These are phyloP conservation scores for Gossypium sturtianum DNA, from an alignment of 345 rosid species.

Conservation along the genomic window DNA sequence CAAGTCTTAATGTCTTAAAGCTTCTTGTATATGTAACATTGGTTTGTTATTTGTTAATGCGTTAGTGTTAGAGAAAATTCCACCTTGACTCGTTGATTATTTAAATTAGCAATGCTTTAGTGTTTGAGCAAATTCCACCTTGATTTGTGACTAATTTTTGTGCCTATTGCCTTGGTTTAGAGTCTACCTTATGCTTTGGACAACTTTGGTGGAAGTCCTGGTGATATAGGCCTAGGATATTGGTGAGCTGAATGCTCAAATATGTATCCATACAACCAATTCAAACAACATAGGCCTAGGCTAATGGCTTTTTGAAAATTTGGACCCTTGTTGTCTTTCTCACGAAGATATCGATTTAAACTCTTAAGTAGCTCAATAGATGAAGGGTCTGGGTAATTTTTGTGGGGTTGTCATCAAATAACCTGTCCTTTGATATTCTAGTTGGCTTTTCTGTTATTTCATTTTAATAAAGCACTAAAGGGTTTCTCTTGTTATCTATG, in stretches of 20 bases:
- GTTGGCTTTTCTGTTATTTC: not conserved
- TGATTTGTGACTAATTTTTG: not conserved
- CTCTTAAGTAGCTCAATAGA: not conserved
- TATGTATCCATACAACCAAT: not conserved
- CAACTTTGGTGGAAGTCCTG: not conserved
- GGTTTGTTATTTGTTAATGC: not conserved
- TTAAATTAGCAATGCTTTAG: no score
- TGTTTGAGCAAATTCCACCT: no score
- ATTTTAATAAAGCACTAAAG: not conserved
- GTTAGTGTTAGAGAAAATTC: no score
- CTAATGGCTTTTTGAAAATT: not conserved
- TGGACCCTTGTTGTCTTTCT: not conserved
- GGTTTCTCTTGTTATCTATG: slow-evolving; percentile 5
- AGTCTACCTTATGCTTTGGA: not conserved
- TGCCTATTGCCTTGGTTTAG: not conserved
- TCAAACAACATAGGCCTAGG: not conserved
- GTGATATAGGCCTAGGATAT: not conserved
- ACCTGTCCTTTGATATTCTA: not conserved
- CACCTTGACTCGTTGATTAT: no score
- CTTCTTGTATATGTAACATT: not conserved
- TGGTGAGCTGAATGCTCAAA: not conserved
- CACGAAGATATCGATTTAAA: not conserved
- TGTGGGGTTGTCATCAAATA: not conserved
- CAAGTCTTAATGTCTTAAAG: not conserved
- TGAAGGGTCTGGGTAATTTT: not conserved